Conservation (phyloP, 805 yeast genomes). For the Wilhelminamyces savonicus region DNA sequence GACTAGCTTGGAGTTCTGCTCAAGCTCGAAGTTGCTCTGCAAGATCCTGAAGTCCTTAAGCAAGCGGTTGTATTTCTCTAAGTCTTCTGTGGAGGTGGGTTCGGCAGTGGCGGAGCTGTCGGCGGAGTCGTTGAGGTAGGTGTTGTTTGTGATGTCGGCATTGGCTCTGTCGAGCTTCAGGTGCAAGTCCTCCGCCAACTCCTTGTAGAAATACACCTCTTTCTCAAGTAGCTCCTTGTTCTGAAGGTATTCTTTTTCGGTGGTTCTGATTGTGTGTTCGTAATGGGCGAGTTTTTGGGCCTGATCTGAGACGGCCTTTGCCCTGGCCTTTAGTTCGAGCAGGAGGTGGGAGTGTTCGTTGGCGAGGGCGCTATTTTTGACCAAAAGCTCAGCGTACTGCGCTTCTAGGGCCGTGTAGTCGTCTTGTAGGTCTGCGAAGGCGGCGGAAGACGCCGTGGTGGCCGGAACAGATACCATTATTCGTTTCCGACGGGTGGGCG, state of each 20-base stretch:
- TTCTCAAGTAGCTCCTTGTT: conserved; percentile 20
- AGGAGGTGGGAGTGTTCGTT: conserved; percentile 26
- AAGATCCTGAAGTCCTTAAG: conserved; percentile 33
- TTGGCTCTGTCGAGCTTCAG: conserved; percentile 11
- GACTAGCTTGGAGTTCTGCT: conserved; percentile 43
- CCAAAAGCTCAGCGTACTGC: conserved; percentile 26
- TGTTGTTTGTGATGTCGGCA: conserved; percentile 1
- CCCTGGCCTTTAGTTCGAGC: conserved; percentile 21
- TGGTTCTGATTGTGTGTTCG: conserved; percentile 21
- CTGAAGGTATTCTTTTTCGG: conserved; percentile 23
- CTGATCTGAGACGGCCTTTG: conserved; percentile 19
- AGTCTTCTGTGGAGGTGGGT: conserved; percentile 3
- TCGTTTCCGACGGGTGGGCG: too few relatives aligned
- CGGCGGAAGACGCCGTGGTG: too few relatives aligned
- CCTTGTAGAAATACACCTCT: conserved; percentile 27
- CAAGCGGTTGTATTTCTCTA: conserved; percentile 22
- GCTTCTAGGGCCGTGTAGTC: conserved; percentile 11
- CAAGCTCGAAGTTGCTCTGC: conserved; percentile 47
- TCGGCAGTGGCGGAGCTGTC: conserved; percentile 2
- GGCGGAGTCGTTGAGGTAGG: neutral
- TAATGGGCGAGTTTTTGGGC: conserved; percentile 15
- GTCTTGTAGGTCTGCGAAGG: conserved; percentile 4
- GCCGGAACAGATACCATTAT: too few relatives aligned
- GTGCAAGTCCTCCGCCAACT: conserved; percentile 26
- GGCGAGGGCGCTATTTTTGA: conserved; percentile 17